phyloP scores from a whole-genome alignment of 345 rosid genomes.

The Mangifera indica region DNA sequence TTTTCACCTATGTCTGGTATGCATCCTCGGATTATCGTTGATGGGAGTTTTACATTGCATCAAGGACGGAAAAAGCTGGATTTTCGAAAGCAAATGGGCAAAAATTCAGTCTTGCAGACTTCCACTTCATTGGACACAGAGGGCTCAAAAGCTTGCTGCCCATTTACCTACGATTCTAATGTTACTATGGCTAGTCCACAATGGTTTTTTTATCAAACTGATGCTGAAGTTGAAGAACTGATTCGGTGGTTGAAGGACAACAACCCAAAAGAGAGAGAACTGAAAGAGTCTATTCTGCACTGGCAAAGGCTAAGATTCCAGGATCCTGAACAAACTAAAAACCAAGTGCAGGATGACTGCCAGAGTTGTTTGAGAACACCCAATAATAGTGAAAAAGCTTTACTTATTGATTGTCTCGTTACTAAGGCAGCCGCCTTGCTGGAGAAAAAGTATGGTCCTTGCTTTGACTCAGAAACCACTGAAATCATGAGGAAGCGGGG shows the following conservation, averaged over 20 bases:
- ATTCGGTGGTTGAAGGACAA: conserved; percentile 64
- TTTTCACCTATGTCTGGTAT: conserved; percentile 53
- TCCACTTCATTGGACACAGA: conserved; percentile 26
- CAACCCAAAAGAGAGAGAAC: conserved; percentile 64
- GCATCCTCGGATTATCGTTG: conserved; percentile 61
- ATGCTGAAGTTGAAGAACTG: conserved; percentile 68
- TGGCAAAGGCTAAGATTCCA: conserved; percentile 58
- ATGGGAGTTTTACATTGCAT: conserved; percentile 59
- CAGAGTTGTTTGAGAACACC: conserved; percentile 22
- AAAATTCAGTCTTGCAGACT: conserved; percentile 17
- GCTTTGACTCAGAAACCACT: conserved; percentile 36
- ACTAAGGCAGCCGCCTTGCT: conserved; percentile 69
- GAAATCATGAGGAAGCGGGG: conserved; percentile 46
- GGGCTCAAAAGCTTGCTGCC: conserved; percentile 61
- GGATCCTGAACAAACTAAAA: conserved; percentile 37
- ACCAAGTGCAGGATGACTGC: conserved; percentile 32
- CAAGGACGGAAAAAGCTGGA: conserved; percentile 29
- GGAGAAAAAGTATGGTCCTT: conserved; percentile 73
- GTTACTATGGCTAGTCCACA: conserved; percentile 39
- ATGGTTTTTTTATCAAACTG: conserved; percentile 69
- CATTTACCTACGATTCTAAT: conserved; percentile 44
- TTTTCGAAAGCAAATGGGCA: not conserved
- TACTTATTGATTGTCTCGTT: conserved; percentile 38
- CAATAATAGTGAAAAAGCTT: conserved; percentile 23
- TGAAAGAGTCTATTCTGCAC: conserved; percentile 67